phyloP scores from a whole-genome alignment of 225 moss, liverwort and hornwort species.

The Sphagnum contortum region DNA sequence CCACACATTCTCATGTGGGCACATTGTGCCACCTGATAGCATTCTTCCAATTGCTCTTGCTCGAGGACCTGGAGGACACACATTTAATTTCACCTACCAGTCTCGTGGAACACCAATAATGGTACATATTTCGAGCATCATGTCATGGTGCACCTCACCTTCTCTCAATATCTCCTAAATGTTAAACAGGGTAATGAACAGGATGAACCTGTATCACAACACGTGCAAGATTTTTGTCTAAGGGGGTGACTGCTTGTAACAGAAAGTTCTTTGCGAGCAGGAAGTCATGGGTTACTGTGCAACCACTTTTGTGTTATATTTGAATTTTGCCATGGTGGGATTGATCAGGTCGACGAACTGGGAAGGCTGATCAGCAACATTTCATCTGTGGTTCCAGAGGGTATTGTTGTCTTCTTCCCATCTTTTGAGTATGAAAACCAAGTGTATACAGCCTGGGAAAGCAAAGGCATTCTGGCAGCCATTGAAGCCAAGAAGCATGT shows the following conservation, averaged over 20 bases:
- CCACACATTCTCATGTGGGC: conserved; percentile 88
- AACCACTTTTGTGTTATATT: no score
- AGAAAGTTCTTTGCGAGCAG: no score
- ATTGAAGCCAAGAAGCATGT: conserved; percentile 74
- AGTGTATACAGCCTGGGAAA: conserved; percentile 71
- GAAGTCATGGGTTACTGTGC: no score
- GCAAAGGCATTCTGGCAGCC: conserved; percentile 46
- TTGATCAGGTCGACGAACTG: conserved; percentile 67
- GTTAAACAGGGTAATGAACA: no score
- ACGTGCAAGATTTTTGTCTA: no score
- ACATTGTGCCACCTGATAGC: conserved; percentile 90
- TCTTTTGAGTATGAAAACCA: conserved; percentile 91
- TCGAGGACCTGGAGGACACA: conserved; percentile 66
- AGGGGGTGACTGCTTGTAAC: no score
- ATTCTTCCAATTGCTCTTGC: conserved; percentile 83
- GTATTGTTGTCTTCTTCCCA: conserved; percentile 82
- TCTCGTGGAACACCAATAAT: conserved; percentile 47
- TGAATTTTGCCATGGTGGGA: neutral
- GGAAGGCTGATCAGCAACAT: conserved; percentile 83
- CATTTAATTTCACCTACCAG: conserved; percentile 80
- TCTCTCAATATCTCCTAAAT: no score
- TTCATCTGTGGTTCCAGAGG: conserved; percentile 82
- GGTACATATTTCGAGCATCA: conserved; percentile 7
- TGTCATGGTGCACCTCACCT: no score
- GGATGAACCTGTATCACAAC: no score